Evolutionary conservation across 495 filamentous ascomycete species (phyloP).

Genomic region (Penicillium steckii): DNA sequence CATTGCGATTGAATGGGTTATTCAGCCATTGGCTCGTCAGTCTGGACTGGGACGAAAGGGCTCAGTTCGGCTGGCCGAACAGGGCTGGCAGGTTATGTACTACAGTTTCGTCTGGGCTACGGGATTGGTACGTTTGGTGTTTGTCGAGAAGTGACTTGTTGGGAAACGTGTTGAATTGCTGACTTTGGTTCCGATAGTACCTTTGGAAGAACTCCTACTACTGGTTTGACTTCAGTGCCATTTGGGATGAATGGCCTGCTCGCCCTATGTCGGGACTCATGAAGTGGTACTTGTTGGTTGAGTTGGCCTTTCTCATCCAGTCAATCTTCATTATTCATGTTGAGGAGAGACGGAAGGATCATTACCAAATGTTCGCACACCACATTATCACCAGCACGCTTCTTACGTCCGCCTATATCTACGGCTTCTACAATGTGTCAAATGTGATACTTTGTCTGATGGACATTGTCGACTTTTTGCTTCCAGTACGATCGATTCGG

Average conservation of each 20-base stretch:
- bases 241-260: constrained; percentile 83
- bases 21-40: constrained; percentile 69
- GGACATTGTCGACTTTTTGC: constrained; percentile 87
- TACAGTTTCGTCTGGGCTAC: constrained; percentile 74
- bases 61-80: constrained; percentile 80
- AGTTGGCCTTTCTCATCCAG: constrained; percentile 92
- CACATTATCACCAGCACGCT: constrained; percentile 86
- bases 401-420: constrained; percentile 77
- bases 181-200: constrained; percentile 53
- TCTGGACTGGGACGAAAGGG: constrained; percentile 73
- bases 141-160: neutral
- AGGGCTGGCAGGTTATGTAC: constrained; percentile 87
- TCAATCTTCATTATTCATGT: constrained; percentile 93
- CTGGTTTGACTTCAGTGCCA: constrained; percentile 70
- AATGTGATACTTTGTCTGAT: constrained; percentile 88
- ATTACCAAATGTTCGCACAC: constrained; percentile 93
- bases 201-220: constrained; percentile 74
- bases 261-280: constrained; percentile 67
- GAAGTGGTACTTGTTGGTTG: constrained; percentile 90
- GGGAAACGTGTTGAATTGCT: neutral
- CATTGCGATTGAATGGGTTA: constrained; percentile 80
- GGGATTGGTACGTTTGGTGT: constrained; percentile 68
- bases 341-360: constrained; percentile 90
- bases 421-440: constrained; percentile 80
- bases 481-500: constrained; percentile 61